phyloP scores from a whole-genome alignment of 1,284 basidiomycete species.

The Kalmanozyma brasiliensis region DNA sequence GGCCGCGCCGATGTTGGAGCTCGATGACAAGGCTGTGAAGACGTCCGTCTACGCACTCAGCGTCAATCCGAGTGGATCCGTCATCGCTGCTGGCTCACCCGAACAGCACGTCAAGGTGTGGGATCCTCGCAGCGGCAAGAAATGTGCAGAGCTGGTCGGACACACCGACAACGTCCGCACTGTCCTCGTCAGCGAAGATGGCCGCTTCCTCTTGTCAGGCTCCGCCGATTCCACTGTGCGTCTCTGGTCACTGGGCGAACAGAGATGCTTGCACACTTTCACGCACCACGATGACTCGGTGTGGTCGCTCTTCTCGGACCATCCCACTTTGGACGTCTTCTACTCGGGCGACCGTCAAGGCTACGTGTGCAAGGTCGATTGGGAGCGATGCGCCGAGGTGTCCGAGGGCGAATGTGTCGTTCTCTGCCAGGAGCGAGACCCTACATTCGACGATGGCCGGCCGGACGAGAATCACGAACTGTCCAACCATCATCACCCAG shows the following conservation, averaged over 20 bases:
- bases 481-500: conserved; percentile 16
- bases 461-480: conserved; percentile 2
- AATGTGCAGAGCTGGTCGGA: conserved; percentile 71
- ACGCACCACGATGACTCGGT: conserved; percentile 94
- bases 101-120: conserved; percentile 89
- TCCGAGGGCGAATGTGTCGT: conserved; percentile 89
- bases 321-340: conserved; percentile 89
- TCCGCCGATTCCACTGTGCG: conserved; percentile 77
- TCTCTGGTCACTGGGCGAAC: conserved; percentile 89
- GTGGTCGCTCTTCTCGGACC: conserved; percentile 88
- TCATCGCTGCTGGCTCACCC: conserved; percentile 88
- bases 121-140: conserved; percentile 78
- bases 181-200: conserved; percentile 87
- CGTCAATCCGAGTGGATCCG: conserved; percentile 77
- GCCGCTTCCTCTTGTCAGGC: conserved; percentile 73
- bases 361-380: conserved; percentile 86
- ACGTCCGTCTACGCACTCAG: conserved; percentile 68
- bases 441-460: conserved; percentile 9
- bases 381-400: conserved; percentile 81
- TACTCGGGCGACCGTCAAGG: conserved; percentile 95
- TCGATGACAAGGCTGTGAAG: conserved; percentile 43
- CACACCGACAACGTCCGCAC: conserved; percentile 96
- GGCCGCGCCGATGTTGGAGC: conserved; percentile 56
- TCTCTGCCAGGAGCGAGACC: conserved; percentile 69
- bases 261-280: conserved; percentile 93